Percentiles rank a stretch among this genome's conserved stretches.
These are phyloP conservation scores for Phylloporus sp. DNA, from an alignment of 768 basidiomycete genomes.

Conservation along the genomic window DNA sequence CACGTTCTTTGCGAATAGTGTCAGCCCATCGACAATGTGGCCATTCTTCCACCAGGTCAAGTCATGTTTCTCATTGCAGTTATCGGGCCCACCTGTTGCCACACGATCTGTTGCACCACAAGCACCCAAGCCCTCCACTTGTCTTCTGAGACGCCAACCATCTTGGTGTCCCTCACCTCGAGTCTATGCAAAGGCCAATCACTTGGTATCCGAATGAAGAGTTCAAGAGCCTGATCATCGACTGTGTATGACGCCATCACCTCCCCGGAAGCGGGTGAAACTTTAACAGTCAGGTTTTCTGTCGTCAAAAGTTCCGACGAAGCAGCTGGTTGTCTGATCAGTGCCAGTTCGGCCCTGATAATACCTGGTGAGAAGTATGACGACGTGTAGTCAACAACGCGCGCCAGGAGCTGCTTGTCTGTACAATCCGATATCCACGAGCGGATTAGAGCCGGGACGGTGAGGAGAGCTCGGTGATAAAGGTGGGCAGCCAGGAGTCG, in stretches of 20 bases:
- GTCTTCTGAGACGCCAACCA: conserved; percentile 84
- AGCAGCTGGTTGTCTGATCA: conserved; percentile 54
- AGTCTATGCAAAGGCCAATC: conserved; percentile 91
- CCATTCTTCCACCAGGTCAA: conserved; percentile 60
- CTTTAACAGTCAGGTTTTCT: conserved; percentile 78
- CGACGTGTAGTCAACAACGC: conserved; percentile 75
- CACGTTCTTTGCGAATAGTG: conserved; percentile 92
- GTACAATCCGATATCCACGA: conserved; percentile 84
- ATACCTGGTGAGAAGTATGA: conserved; percentile 87
- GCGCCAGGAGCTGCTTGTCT: conserved; percentile 79
- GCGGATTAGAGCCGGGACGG: conserved; percentile 81
- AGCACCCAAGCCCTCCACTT: conserved; percentile 94
- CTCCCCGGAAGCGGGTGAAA: conserved; percentile 69
- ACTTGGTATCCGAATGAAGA: conserved; percentile 75
- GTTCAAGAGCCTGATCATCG: conserved; percentile 92
- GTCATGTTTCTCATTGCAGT: neutral
- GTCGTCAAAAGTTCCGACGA: conserved; percentile 54
- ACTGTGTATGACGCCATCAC: conserved; percentile 81
- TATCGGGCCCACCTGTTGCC: conserved; percentile 63
- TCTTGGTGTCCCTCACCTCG: conserved; percentile 80
- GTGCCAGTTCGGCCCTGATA: conserved; percentile 76
- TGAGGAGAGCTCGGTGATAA: conserved; percentile 82
- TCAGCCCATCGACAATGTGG: conserved; percentile 80
- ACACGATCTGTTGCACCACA: conserved; percentile 86
- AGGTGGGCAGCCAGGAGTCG: conserved; percentile 79